A percentile compares a stretch with the other conserved stretches of the same genome.
These are phyloP conservation scores for Colletotrichum phormii DNA, from an alignment of 2,329 filamentous ascomycete species.

Conservation along the genomic window DNA sequence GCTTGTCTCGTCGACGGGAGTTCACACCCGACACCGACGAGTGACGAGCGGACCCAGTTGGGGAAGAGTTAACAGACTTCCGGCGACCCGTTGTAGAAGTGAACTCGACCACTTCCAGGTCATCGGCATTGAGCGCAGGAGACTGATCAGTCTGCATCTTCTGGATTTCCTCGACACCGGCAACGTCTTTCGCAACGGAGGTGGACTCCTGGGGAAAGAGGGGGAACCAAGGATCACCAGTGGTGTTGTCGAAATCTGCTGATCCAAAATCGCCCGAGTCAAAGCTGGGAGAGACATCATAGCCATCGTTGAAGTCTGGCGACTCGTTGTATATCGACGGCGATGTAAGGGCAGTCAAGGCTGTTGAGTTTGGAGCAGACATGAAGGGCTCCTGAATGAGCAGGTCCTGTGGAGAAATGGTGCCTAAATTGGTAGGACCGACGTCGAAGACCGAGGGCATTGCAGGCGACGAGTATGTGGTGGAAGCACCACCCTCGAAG, in stretches of 20 bases:
- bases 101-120: slow-evolving; percentile 57
- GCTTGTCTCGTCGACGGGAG: slow-evolving; percentile 82
- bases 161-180: slow-evolving; percentile 34
- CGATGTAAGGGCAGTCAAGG: slow-evolving; percentile 87
- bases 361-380: slow-evolving; percentile 84
- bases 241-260: slow-evolving; percentile 63
- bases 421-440: slow-evolving; percentile 69
- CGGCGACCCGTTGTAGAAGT: slow-evolving; percentile 55
- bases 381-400: slow-evolving; percentile 75
- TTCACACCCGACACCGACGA: slow-evolving; percentile 78
- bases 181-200: slow-evolving; percentile 28
- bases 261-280: slow-evolving; percentile 67
- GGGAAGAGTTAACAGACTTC: slow-evolving; percentile 60
- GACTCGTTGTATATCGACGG: slow-evolving; percentile 84
- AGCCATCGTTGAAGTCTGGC: slow-evolving; percentile 76
- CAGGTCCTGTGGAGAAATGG: slow-evolving; percentile 87
- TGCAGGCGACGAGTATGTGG: slow-evolving; percentile 66
- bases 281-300: slow-evolving; percentile 84
- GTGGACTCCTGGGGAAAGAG: slow-evolving; percentile 71
- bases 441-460: slow-evolving; percentile 64
- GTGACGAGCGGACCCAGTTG: slow-evolving; percentile 63
- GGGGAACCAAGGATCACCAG: slow-evolving; percentile 75
- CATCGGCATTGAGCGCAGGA: slow-evolving; percentile 57
- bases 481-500: slow-evolving; percentile 63
- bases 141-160: slow-evolving; percentile 48